Evolutionary conservation across 495 filamentous ascomycete genomes (phyloP), one percentile per base, ranked within the genome.

Genomic region (Paragyromitra xinjiangensis): DNA sequence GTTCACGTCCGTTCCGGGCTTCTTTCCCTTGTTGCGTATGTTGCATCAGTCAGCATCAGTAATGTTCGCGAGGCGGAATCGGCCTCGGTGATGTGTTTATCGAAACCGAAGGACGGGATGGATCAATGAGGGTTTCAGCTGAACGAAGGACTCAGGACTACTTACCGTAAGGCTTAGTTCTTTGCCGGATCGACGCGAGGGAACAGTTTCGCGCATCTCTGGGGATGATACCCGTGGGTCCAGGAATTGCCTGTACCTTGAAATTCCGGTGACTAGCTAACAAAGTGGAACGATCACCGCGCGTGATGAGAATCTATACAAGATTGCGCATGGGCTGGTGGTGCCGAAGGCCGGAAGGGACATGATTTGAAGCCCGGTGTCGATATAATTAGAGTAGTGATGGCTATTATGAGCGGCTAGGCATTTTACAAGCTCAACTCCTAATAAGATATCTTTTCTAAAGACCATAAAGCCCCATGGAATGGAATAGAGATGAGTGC

Each of bases 101-200:
- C 61, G 34, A 45, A 71, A 48, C 53, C 34, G 42, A 37, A 55
- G 26, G 37, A 44, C 48, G 22, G 67, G 61, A 58, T 64, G 42
- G 39, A 73, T 71, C 24, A 53, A 42, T 61, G 53, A 53, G 22
- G 42, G 40, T 61, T 45, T 66, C 56, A 68, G 45, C 70, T 65
- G 70, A 42, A 40, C 45, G 37, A 64, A 44, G 48, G 26, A 61
- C 44, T 50, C 24, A 62, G 39, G 67, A 56, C 50, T 73, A 71
- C 67, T 61, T 71, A 44, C 61, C 62, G 42, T 77, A 73, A 71
- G 74, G 74, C 69, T 77, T 73, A 66, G 63, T 51, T 39, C 71
- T n/a, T 58, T 73, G 64, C 69, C 74, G 74, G 74, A 77, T 77
- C 74, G 69, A 77, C 69, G 74, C 74, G 69, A 77, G 74, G n/a